These are phyloP conservation scores for Adansonia grandidieri DNA, from an alignment of 441 rosid species.

Conservation along the genomic window DNA sequence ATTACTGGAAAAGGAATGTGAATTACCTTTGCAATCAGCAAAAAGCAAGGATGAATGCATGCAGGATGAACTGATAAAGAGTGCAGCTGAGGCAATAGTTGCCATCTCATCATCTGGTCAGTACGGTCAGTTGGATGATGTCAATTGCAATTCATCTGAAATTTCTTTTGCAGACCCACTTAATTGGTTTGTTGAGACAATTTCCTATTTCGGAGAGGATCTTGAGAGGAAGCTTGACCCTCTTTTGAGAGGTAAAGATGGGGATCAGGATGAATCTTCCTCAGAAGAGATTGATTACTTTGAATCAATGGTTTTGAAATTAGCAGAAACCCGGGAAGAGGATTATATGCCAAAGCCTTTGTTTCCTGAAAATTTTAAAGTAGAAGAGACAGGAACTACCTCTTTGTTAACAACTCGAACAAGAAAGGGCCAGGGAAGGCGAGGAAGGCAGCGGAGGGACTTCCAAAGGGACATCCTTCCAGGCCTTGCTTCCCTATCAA, in stretches of 20 bases:
- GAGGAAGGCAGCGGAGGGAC: constrained; percentile 96
- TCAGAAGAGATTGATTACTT: constrained; percentile 75
- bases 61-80: constrained; percentile 47
- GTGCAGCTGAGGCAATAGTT: constrained; percentile 83
- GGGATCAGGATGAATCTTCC: constrained; percentile 43
- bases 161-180: constrained; percentile 58
- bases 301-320: constrained; percentile 75
- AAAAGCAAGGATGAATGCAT: constrained; percentile 39
- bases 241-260: constrained; percentile 40
- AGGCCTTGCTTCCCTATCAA: constrained; percentile 81
- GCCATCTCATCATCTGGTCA: constrained; percentile 54
- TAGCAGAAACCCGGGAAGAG: constrained; percentile 65
- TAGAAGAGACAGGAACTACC: constrained; percentile 57
- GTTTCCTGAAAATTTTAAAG: constrained; percentile 59
- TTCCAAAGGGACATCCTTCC: constrained; percentile 99
- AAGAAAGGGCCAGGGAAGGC: constrained; percentile 78
- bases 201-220: constrained; percentile 54
- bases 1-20: constrained; percentile 36
- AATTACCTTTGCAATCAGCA: constrained; percentile 33
- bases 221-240: constrained; percentile 49
- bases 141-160: constrained; percentile 44
- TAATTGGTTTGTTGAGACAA: constrained; percentile 78
- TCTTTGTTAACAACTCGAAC: constrained; percentile 44
- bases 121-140: constrained; percentile 35
- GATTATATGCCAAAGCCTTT: constrained; percentile 84